Conservation (phyloP, 257 asterid genomes). For the Nicotiana noctiflora region DNA sequence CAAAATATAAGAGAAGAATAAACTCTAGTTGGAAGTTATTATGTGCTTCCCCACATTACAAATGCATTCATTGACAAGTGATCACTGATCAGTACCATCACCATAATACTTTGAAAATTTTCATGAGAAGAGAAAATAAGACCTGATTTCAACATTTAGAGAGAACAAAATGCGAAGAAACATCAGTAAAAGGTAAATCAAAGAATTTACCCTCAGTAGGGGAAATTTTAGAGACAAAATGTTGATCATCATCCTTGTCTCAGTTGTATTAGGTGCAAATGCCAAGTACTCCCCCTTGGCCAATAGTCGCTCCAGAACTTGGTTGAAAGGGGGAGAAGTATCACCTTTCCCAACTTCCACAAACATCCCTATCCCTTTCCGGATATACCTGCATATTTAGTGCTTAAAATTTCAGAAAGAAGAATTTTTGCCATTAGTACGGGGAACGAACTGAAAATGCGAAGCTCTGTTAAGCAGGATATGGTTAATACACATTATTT, state of each 20-base stretch:
- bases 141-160: background rate
- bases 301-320: slow-evolving; percentile 46
- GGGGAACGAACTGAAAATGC: background rate
- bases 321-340: slow-evolving; percentile 59
- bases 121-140: background rate
- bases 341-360: slow-evolving; percentile 79
- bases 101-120: background rate
- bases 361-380: slow-evolving; percentile 62
- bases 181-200: background rate
- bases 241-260: slow-evolving; percentile 81
- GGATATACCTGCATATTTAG: slow-evolving; percentile 59
- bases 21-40: background rate
- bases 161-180: background rate
- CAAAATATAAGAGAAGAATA: background rate
- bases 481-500: background rate
- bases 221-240: slow-evolving; percentile 77
- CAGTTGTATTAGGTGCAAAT: slow-evolving; percentile 77
- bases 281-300: slow-evolving; percentile 72
- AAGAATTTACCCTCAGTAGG: slow-evolving; percentile 54
- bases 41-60: background rate
- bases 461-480: background rate
- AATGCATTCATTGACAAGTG: background rate
- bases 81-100: background rate
- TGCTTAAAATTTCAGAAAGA: background rate
- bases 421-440: background rate